Conservation (phyloP, 2,329 filamentous ascomycete genomes). For the Emericellopsis atlantica region DNA sequence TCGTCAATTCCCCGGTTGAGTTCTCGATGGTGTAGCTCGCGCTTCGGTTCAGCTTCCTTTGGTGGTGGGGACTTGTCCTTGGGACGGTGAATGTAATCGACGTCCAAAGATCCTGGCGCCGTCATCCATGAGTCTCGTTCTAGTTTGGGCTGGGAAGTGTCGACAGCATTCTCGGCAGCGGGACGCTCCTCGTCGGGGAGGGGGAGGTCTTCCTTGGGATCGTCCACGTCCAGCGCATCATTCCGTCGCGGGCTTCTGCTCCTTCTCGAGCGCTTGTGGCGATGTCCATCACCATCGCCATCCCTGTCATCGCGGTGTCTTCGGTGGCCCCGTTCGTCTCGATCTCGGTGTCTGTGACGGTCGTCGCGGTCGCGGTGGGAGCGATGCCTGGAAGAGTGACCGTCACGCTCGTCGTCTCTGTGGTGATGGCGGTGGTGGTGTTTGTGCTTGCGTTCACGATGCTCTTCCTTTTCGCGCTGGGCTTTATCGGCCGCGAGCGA, state of each 20-base stretch:
- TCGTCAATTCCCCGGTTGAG: conserved; percentile 28
- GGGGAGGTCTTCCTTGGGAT: conserved; percentile 37
- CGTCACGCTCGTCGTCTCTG: conserved; percentile 20
- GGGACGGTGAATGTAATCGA: conserved; percentile 67
- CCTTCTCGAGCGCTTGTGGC: conserved; percentile 5
- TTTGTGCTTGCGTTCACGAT: conserved; percentile 27
- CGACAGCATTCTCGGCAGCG: conserved; percentile 11
- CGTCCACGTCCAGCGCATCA: conserved; percentile 16
- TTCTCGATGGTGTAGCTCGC: conserved; percentile 68
- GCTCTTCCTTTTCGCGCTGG: conserved; percentile 34
- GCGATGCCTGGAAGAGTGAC: conserved; percentile 6
- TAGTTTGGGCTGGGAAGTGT: conserved; percentile 21
- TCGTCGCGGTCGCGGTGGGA: conserved; percentile 4
- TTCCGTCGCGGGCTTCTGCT: conserved; percentile 9
- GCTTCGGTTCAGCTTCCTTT: conserved; percentile 45
- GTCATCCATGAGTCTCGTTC: conserved; percentile 93
- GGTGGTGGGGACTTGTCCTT: conserved; percentile 33
- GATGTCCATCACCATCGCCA: conserved; percentile 16
- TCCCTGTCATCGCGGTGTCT: conserved; percentile 11
- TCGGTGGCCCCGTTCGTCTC: conserved; percentile 15
- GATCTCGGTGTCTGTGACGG: conserved; percentile 9
- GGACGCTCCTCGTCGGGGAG: conserved; percentile 36
- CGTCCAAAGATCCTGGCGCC: conserved; percentile 64
- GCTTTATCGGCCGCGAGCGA: conserved; percentile 54
- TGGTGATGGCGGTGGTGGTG: conserved; percentile 32